Conservation (phyloP, 148 eudicot genomes). For the Suaeda aralocaspica region DNA sequence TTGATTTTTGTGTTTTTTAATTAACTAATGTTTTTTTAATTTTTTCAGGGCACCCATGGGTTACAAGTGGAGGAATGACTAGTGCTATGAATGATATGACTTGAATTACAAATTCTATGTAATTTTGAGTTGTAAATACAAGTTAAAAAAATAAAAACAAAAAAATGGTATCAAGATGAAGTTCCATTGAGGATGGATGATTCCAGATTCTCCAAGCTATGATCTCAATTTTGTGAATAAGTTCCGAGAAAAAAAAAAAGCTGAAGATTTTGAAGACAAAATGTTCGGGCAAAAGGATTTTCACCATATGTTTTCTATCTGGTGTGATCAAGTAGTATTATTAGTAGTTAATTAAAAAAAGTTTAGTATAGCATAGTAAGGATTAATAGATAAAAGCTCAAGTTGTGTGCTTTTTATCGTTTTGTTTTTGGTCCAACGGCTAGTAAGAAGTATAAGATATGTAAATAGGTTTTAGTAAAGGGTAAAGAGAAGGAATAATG, state of each 20-base stretch:
- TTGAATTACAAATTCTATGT: constrained; percentile 3
- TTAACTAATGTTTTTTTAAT: background rate
- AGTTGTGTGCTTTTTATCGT: background rate
- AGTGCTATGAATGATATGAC: constrained; percentile 25
- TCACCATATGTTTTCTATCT: background rate
- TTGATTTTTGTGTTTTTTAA: background rate
- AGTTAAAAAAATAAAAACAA: background rate
- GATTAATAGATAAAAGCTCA: too few relatives aligned
- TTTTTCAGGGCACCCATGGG: constrained; percentile 78
- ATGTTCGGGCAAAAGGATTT: background rate
- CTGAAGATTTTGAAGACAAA: background rate
- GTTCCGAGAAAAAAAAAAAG: background rate
- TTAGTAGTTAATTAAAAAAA: background rate
- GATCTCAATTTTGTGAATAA: too few relatives aligned
- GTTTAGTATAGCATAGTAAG: background rate
- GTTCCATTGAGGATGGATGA: constrained; percentile 24
- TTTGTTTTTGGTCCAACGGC: background rate
- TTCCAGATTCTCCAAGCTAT: constrained; percentile 25
- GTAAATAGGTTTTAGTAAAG: too few relatives aligned
- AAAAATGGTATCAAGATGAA: constrained; percentile 18
- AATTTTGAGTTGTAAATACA: constrained; percentile 27
- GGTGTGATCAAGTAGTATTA: background rate
- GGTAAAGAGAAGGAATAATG: constrained; percentile 5
- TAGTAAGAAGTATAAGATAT: constrained; percentile 13
- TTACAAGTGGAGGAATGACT: constrained; percentile 53